Evolutionary conservation across 768 basidiomycete species (phyloP).

Genomic region (Boletellus ananiceps): DNA sequence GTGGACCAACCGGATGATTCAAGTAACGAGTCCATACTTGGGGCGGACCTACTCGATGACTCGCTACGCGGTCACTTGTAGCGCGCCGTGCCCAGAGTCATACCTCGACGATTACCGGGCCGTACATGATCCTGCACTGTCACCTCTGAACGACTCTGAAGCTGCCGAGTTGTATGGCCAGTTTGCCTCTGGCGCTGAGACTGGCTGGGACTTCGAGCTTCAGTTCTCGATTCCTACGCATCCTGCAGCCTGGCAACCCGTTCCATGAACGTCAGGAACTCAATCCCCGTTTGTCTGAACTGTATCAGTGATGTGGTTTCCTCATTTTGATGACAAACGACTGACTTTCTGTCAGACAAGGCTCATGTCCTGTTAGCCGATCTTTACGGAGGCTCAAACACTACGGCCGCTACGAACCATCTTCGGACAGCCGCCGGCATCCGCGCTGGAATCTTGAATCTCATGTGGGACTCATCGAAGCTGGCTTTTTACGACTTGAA

Average conservation of each 20-base stretch:
- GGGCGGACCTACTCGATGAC: conserved; percentile 61
- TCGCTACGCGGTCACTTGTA: conserved; percentile 67
- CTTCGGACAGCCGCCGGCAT: conserved; percentile 51
- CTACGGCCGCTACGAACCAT: conserved; percentile 45
- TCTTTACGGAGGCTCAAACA: conserved; percentile 50
- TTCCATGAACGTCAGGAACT: conserved; percentile 64
- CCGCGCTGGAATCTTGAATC: conserved; percentile 72
- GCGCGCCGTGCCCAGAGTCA: conserved; percentile 89
- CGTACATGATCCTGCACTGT: conserved; percentile 59
- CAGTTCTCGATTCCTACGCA: conserved; percentile 42
- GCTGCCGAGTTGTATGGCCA: conserved; percentile 73
- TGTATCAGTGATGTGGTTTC: conserved; percentile 51
- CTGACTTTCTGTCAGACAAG: conserved; percentile 43
- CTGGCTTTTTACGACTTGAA: conserved; percentile 94
- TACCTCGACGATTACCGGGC: conserved; percentile 76
- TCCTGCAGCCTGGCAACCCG: conserved; percentile 42
- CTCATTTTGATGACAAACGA: background rate
- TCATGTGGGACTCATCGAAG: conserved; percentile 78
- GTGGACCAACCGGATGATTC: conserved; percentile 63
- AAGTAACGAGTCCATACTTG: conserved; percentile 67
- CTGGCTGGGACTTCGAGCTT: conserved; percentile 48
- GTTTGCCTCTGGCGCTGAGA: conserved; percentile 85
- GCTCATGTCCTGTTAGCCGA: conserved; percentile 55
- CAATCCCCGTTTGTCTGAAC: conserved; percentile 77
- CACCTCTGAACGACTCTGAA: conserved; percentile 56